Percentiles rank a stretch among this genome's conserved stretches.
phyloP scores from a whole-genome alignment of 257 asterid species.

The Solanum pinnatisectum region DNA sequence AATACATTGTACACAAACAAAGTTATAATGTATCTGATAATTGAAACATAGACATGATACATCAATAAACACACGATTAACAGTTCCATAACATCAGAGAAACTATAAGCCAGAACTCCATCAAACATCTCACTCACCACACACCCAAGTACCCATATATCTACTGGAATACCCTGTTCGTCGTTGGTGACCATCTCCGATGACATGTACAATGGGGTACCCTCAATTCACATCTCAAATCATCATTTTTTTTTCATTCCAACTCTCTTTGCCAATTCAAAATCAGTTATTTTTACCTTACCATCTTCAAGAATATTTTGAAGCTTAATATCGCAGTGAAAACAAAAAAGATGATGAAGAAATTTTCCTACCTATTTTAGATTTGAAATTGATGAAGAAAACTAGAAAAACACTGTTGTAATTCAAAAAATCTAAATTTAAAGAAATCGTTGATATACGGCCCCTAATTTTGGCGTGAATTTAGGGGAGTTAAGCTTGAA shows the following conservation, averaged over 20 bases:
- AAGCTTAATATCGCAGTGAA: constrained; percentile 83
- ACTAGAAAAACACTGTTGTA: too few species aligned
- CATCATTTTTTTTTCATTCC: constrained; percentile 2
- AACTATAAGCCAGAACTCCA: constrained; percentile 49
- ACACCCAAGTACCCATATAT: constrained; percentile 82
- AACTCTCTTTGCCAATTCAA: constrained; percentile 54
- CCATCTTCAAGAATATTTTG: constrained; percentile 59
- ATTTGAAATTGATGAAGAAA: too few species aligned
- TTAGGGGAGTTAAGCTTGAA: too few species aligned
- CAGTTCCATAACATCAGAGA: constrained; percentile 39
- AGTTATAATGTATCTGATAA: too few species aligned
- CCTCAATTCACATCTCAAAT: constrained; percentile 38
- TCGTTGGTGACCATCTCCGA: constrained; percentile 69
- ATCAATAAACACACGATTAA: constrained; percentile 4
- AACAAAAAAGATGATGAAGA: too few species aligned
- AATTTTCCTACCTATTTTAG: too few species aligned
- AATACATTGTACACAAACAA: too few species aligned
- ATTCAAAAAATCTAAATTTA: too few species aligned
- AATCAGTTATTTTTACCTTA: constrained; percentile 57
- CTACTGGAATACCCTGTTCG: constrained; percentile 58
- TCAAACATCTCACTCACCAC: constrained; percentile 60
- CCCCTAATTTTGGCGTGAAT: too few species aligned
- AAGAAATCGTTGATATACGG: too few species aligned
- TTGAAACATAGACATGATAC: too few species aligned
- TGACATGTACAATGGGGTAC: constrained; percentile 91